These are phyloP conservation scores for Ceratobasidium papillatum DNA, from an alignment of 1,284 basidiomycete species.

Conservation along the genomic window DNA sequence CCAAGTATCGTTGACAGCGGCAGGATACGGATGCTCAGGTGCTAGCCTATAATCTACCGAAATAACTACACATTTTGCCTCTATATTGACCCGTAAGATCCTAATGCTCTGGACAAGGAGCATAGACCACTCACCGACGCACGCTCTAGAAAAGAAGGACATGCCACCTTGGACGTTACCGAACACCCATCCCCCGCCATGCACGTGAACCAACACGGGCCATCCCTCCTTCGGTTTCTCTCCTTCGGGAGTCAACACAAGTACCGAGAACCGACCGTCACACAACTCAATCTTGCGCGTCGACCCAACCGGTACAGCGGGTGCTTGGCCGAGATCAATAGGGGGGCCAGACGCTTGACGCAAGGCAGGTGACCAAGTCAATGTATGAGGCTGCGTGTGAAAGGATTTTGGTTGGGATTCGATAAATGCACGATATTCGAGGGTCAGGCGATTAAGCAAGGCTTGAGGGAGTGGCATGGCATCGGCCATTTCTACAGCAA, in stretches of 20 bases:
- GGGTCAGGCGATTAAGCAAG: constrained; percentile 9
- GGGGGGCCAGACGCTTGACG: neutral
- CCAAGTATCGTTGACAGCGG: constrained; percentile 75
- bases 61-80: constrained; percentile 59
- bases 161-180: constrained; percentile 18
- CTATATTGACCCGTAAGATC: no score
- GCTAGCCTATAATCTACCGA: constrained; percentile 79
- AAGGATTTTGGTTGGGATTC: neutral
- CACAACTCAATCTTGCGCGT: constrained; percentile 47
- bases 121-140: constrained; percentile 80
- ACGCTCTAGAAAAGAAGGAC: constrained; percentile 53
- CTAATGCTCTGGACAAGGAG: constrained; percentile 79
- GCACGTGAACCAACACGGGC: constrained; percentile 69
- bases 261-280: constrained; percentile 57
- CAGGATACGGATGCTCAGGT: constrained; percentile 77
- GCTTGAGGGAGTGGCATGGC: neutral
- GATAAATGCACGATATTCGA: constrained; percentile 8
- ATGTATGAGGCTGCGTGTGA: neutral
- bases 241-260: constrained; percentile 68
- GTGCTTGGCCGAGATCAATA: neutral
- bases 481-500: neutral
- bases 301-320: constrained; percentile 7
- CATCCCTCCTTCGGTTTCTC: constrained; percentile 61
- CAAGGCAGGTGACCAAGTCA: neutral
- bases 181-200: constrained; percentile 59